Conservation (phyloP, 1,139 yeast genomes). For the Arxiozyma heterogenica region DNA sequence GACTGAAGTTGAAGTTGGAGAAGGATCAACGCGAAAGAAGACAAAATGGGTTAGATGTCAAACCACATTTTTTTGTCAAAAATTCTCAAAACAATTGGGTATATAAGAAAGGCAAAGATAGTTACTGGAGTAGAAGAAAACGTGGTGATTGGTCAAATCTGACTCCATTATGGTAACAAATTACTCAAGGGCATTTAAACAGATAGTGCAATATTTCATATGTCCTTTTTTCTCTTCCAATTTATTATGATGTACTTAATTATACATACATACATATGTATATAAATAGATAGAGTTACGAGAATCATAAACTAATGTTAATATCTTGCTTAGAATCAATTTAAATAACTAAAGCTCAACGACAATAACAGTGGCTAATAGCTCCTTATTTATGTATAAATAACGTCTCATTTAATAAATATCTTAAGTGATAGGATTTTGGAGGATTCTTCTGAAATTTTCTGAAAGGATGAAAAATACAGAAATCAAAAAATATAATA, state of each 20-base stretch:
- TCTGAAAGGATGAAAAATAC: not conserved
- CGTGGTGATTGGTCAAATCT: slow-evolving; percentile 51
- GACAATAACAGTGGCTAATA: not conserved
- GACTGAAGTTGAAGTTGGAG: slow-evolving; percentile 57
- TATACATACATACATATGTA: not conserved
- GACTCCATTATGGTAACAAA: slow-evolving; percentile 12
- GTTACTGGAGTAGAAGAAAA: slow-evolving; percentile 76
- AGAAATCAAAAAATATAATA: not conserved
- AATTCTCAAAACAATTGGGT: slow-evolving; percentile 50
- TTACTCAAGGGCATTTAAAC: too few species aligned
- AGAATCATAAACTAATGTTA: too few species aligned
- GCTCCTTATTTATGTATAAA: not conserved
- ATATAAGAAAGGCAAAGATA: slow-evolving; percentile 48
- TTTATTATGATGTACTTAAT: not conserved
- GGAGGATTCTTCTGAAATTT: not conserved
- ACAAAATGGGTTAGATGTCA: slow-evolving; percentile 42
- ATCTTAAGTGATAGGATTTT: not conserved
- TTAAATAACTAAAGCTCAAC: not conserved
- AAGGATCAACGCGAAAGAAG: slow-evolving; percentile 75
- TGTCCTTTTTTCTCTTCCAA: not conserved
- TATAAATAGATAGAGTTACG: not conserved
- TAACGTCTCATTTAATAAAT: not conserved
- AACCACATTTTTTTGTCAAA: slow-evolving; percentile 57
- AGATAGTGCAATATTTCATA: not conserved
- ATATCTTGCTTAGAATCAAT: not conserved